Evolutionary conservation across 345 rosid species (phyloP).

Genomic region (Sisymbrium irio): DNA sequence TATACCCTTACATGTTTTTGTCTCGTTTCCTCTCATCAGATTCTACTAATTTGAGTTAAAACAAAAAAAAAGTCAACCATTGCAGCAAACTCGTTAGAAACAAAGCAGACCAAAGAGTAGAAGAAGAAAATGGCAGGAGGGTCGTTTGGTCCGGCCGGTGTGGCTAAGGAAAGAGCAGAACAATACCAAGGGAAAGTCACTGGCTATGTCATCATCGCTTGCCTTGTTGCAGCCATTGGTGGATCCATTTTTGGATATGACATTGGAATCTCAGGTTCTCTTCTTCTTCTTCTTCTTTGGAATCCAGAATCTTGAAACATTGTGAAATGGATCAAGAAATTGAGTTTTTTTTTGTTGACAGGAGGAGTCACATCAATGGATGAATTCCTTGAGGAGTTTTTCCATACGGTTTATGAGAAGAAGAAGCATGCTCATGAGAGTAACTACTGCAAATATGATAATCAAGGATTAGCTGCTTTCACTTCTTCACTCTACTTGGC

Average conservation of each 20-base stretch:
- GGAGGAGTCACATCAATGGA: conserved; percentile 94
- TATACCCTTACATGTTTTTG: neutral
- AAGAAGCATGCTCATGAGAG: conserved; percentile 77
- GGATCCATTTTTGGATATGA: conserved; percentile 93
- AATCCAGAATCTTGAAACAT: neutral
- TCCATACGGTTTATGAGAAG: conserved; percentile 56
- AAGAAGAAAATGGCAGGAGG: conserved; percentile 72
- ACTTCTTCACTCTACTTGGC: conserved; percentile 92
- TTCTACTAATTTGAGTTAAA: neutral
- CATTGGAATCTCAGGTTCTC: conserved; percentile 80
- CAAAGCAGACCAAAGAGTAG: neutral
- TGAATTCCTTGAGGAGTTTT: conserved; percentile 69
- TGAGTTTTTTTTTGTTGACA: conserved; percentile 26
- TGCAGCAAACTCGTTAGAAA: conserved; percentile 2
- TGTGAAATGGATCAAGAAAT: neutral
- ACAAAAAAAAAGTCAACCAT: neutral
- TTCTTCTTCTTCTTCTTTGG: neutral
- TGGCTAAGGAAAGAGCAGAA: conserved; percentile 79
- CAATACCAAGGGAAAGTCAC: conserved; percentile 80
- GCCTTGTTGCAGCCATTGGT: conserved; percentile 77
- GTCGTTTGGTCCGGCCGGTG: conserved; percentile 65
- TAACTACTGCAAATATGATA: conserved; percentile 88
- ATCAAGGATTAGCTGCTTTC: conserved; percentile 77
- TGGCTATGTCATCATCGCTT: conserved; percentile 58
- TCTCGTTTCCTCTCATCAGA: conserved; percentile 11